Evolutionary conservation across 2,329 filamentous ascomycete genomes (phyloP), one percentile per base, ranked within the genome.

Genomic region (Aureobasidium namibiae): DNA sequence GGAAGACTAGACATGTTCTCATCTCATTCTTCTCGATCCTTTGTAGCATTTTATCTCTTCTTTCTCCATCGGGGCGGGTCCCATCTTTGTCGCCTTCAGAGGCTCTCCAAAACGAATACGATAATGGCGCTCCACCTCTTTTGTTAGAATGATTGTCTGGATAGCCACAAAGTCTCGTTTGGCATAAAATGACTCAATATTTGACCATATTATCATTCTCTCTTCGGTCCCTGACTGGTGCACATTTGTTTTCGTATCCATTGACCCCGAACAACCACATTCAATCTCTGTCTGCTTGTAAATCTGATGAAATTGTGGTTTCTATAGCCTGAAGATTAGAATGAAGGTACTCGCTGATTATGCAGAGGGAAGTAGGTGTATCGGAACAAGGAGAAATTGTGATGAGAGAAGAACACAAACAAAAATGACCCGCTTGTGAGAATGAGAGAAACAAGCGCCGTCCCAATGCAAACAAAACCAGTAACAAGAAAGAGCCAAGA

Each of bases 1-100:
- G 92, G 92, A 96, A 66, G 92, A 96, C 65, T 80, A 70, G 41
- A 45, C 36, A 36, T 39, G 31, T 46, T 31, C 21, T 39, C 36
- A 14, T 31, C 26, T 34, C 50, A 13, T 42, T 42, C 24, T n/a
- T 24, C 50, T 29, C 31, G 34, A 31, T 18, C 44, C 31, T 18
- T 29, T 57, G 6, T 48, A 36, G 31, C 54, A 38, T 39, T 26
- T 10, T 34, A n/a, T 23, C 13, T n/a, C n/a, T 10, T 11, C 10
- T 16, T 6, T 23, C 14, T 24, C 52, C 23, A 18, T 2, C 13
- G n/a, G n/a, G n/a, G n/a, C n/a, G n/a, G n/a, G n/a, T n/a, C n/a
- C 8, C 13, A 23, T 10, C n/a, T 44, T 18, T 31, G 23, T 14
- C 45, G 39, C 21, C 24, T 56, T 26, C 7, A 18, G 49, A 41